These are phyloP conservation scores for Talaromyces sp. DNA, from an alignment of 2,329 filamentous ascomycete species.

Conservation along the genomic window DNA sequence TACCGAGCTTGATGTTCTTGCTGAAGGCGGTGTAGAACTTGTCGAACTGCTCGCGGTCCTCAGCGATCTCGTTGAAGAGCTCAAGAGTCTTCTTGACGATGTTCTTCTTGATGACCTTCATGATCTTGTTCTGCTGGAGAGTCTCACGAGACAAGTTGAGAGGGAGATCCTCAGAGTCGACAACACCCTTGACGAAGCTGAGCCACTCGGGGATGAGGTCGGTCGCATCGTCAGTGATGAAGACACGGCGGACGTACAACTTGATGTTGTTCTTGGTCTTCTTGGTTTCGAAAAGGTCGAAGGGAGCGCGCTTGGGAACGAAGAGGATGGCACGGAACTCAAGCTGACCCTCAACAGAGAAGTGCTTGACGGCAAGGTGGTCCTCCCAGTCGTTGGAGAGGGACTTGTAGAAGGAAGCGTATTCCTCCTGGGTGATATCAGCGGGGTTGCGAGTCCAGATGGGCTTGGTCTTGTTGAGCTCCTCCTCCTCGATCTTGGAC, in stretches of 20 bases:
- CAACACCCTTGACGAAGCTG: constrained; percentile 99
- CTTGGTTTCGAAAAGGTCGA: constrained; percentile 99
- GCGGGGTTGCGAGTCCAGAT: constrained; percentile 99
- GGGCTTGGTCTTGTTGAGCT: constrained; percentile 99
- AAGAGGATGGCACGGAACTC: constrained; percentile 99
- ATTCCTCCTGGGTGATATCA: constrained; percentile 95
- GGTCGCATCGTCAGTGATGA: constrained; percentile 99
- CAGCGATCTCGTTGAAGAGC: constrained; percentile 97
- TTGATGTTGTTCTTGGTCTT: constrained; percentile 99
- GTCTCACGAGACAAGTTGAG: constrained; percentile 99
- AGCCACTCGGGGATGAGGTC: constrained; percentile 99
- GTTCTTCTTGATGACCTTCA: constrained; percentile 99
- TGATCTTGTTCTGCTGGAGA: constrained; percentile 99
- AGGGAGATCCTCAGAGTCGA: constrained; percentile 98
- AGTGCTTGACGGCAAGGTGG: constrained; percentile 99
- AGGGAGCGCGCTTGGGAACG: constrained; percentile 98
- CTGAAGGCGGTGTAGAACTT: constrained; percentile 99
- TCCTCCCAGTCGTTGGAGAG: constrained; percentile 99
- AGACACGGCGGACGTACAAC: constrained; percentile 99
- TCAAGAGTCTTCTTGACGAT: constrained; percentile 99
- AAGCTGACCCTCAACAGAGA: constrained; percentile 99
- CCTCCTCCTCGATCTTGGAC: constrained; percentile 97
- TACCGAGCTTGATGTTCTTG: constrained; percentile 99
- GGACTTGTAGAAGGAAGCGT: constrained; percentile 99
- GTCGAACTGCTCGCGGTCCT: constrained; percentile 99